Percentiles rank a stretch among this genome's conserved stretches.
phyloP scores from a whole-genome alignment of 176 grass and related monocot species.

The Zoysia pacifica region DNA sequence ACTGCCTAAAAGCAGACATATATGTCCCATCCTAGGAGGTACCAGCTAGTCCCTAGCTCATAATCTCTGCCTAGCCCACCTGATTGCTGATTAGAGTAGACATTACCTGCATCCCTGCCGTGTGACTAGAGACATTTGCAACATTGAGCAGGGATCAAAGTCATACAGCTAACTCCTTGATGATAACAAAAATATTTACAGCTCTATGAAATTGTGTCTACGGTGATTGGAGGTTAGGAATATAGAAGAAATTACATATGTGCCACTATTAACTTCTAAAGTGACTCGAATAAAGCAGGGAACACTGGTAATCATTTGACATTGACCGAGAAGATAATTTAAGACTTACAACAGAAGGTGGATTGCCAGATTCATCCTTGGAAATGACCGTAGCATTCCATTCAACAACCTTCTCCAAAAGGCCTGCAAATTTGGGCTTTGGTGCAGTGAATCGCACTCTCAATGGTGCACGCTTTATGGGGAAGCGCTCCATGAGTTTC shows the following conservation, averaged over 20 bases:
- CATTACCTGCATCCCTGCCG: too few species aligned
- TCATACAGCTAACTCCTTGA: neutral
- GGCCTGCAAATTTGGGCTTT: constrained; percentile 56
- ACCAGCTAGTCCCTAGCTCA: neutral
- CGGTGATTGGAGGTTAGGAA: neutral
- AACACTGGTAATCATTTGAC: neutral
- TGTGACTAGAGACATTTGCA: neutral
- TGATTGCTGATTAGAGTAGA: neutral
- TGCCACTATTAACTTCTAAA: neutral
- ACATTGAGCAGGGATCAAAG: neutral
- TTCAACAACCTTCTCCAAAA: constrained; percentile 62
- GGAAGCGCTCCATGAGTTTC: constrained; percentile 73
- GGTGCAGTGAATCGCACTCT: constrained; percentile 70
- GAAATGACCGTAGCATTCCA: constrained; percentile 71
- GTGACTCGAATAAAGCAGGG: neutral
- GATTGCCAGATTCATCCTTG: constrained; percentile 60
- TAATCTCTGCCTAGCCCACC: neutral
- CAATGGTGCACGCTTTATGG: constrained; percentile 84
- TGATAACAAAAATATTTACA: constrained; percentile 15
- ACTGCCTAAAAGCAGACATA: neutral
- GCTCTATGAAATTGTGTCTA: neutral
- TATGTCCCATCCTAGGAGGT: neutral
- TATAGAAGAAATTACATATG: neutral
- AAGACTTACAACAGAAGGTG: constrained; percentile 66
- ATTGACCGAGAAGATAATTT: neutral